Base-by-base conservation (phyloP, 2,329 filamentous ascomycete species). In the Neonectria neomacrospora region DNA sequence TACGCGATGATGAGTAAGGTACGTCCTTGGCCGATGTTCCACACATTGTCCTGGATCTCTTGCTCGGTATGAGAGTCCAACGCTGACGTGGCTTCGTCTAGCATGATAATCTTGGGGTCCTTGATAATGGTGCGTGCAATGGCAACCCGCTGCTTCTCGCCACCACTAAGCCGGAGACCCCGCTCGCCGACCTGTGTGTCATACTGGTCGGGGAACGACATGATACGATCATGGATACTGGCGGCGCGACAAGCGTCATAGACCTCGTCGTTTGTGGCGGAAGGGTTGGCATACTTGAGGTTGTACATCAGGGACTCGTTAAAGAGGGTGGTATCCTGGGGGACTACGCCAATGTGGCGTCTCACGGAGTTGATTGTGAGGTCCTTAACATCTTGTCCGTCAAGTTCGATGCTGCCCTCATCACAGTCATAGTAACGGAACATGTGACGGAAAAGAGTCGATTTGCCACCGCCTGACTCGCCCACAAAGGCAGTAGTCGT, bases 221-320 rank as follows among this genome's bases (percentile, higher is more conserved):
- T 82, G 71, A 97, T 97, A 75, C 94, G 94, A 68, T 97, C 94
- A 74, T 97, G 94, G 60, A 97, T 97, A 73, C 92, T 95, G 18
- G 94, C 94, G 23, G 93, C 93, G 66, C 88, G 86, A 77, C 94
- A 97, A 12, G 94, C 94, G 47, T 88, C 88, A 72, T 89, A 91
- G 2, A 97, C 89, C 28, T 97, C 89, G 69, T 95, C 91, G 63
- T 96, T 90, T 0, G 91, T 91, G 11, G 91, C 93, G 28, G 86
- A 79, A 45, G 92, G 92, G 67, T 95, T 95, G 63, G 94, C 94
- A 75, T 97, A 97, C 76, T 90, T 91, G 65, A 97, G 83, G 75
- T 97, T 97, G 81, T 97, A 97, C 93, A 97, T 96, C 67, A 97
- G 82, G 1, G 91, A 91, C 77, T 97, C 94, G 76, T 97, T 97